Conservation (phyloP, 805 yeast genomes). For the Pichia manshurica region DNA sequence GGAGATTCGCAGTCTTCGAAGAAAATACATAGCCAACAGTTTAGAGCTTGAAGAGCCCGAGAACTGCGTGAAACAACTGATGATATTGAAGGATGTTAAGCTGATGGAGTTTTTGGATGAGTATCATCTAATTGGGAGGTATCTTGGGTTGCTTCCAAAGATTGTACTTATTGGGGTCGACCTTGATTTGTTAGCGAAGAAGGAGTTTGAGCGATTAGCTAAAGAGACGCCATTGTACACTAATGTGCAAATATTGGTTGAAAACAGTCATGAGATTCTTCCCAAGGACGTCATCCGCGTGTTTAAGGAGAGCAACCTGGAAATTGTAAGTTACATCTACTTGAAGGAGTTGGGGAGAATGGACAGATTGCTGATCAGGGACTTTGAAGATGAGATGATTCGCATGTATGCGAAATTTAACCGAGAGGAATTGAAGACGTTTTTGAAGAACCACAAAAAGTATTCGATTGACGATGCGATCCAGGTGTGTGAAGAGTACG, state of each 20-base stretch:
- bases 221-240: slow-evolving; percentile 33
- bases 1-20: slow-evolving; percentile 29
- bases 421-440: slow-evolving; percentile 48
- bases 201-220: slow-evolving; percentile 37
- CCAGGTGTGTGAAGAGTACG: slow-evolving; percentile 49
- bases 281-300: slow-evolving; percentile 47
- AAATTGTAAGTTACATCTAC: slow-evolving; percentile 56
- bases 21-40: slow-evolving; percentile 47
- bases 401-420: slow-evolving; percentile 60
- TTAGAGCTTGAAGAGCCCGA: slow-evolving; percentile 51
- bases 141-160: slow-evolving; percentile 44
- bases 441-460: slow-evolving; percentile 52
- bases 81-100: slow-evolving; percentile 47
- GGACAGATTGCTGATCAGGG: slow-evolving; percentile 51
- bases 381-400: slow-evolving; percentile 64
- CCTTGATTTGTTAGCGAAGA: slow-evolving; percentile 31
- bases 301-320: slow-evolving; percentile 38
- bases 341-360: slow-evolving; percentile 50
- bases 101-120: slow-evolving; percentile 53
- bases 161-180: slow-evolving; percentile 36
- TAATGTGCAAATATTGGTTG: slow-evolving; percentile 51
- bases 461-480: slow-evolving; percentile 70
- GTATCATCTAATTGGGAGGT: slow-evolving; percentile 55
- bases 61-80: slow-evolving; percentile 60
- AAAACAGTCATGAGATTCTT: slow-evolving; percentile 57